phyloP scores from a whole-genome alignment of 2,329 filamentous ascomycete genomes.

The Xenoacremonium recifei region DNA sequence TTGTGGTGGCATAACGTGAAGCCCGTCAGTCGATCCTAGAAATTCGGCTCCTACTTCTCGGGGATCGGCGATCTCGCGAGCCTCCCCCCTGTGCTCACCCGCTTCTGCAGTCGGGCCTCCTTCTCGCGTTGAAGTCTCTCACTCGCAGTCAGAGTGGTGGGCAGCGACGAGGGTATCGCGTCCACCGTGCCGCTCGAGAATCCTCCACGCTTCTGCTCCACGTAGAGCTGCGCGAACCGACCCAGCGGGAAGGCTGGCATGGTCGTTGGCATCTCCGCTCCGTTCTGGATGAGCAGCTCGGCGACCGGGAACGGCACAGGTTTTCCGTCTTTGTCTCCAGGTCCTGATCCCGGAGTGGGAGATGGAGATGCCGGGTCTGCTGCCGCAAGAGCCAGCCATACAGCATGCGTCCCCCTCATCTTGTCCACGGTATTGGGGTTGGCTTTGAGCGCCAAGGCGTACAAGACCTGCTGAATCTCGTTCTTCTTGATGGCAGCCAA shows the following conservation, averaged over 20 bases:
- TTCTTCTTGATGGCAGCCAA: conserved; percentile 94
- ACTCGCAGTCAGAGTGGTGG: conserved; percentile 40
- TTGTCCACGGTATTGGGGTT: conserved; percentile 86
- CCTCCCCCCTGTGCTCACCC: conserved; percentile 73
- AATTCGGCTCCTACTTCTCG: conserved; percentile 52
- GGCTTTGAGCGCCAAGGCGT: conserved; percentile 80
- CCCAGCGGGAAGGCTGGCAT: conserved; percentile 83
- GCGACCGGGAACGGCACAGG: conserved; percentile 79
- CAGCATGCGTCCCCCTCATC: conserved; percentile 81
- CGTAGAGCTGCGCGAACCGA: conserved; percentile 74
- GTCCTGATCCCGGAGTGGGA: conserved; percentile 42
- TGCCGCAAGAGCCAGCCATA: conserved; percentile 88
- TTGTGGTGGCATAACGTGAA: conserved; percentile 37
- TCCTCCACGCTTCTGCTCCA: conserved; percentile 71
- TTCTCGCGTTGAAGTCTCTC: conserved; percentile 60
- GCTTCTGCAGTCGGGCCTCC: conserved; percentile 71
- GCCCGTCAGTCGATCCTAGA: conserved; percentile 39
- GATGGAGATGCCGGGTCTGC: conserved; percentile 83
- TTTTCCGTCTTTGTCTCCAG: conserved; percentile 47
- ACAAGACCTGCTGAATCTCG: conserved; percentile 89
- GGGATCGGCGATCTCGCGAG: conserved; percentile 65
- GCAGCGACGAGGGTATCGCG: conserved; percentile 59
- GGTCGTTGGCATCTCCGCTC: conserved; percentile 76
- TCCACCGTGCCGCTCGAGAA: conserved; percentile 49
- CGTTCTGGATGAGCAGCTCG: conserved; percentile 90